Conservation (phyloP, 345 rosid species). For the Dovyalis caffra region DNA sequence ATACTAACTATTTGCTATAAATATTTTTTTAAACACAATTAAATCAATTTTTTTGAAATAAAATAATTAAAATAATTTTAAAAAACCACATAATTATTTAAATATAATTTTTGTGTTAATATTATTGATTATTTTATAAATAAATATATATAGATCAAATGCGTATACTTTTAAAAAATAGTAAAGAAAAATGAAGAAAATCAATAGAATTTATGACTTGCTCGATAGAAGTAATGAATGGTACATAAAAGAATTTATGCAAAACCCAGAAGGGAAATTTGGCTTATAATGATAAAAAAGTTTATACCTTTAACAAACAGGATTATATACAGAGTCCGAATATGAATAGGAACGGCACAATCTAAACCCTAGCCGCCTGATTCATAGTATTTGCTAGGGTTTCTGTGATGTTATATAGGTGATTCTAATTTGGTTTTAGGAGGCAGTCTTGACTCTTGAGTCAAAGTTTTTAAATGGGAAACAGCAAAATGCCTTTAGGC, state of each 20-base stretch:
- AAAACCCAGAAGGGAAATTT: neutral
- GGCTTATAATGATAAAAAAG: too few relatives aligned
- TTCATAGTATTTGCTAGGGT: neutral
- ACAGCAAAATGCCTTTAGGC: neutral
- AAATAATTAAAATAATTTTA: too few relatives aligned
- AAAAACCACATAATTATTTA: too few relatives aligned
- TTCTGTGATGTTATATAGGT: neutral
- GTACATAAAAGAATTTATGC: neutral
- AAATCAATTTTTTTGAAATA: too few relatives aligned
- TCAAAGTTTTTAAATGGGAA: neutral
- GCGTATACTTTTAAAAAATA: too few relatives aligned
- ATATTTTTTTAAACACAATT: too few relatives aligned
- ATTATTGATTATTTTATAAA: too few relatives aligned
- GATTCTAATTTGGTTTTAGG: neutral
- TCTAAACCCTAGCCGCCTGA: constrained; percentile 55
- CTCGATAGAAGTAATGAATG: constrained; percentile 10
- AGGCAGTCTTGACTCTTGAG: neutral
- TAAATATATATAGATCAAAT: too few relatives aligned
- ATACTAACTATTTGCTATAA: too few relatives aligned
- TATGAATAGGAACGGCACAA: neutral
- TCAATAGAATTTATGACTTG: constrained; percentile 4
- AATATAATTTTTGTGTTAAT: too few relatives aligned
- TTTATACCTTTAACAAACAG: neutral
- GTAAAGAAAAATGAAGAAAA: neutral
- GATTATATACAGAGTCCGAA: neutral